These are phyloP conservation scores for Spathaspora hagerdaliae DNA, from an alignment of 805 yeast genomes.

Conservation along the genomic window DNA sequence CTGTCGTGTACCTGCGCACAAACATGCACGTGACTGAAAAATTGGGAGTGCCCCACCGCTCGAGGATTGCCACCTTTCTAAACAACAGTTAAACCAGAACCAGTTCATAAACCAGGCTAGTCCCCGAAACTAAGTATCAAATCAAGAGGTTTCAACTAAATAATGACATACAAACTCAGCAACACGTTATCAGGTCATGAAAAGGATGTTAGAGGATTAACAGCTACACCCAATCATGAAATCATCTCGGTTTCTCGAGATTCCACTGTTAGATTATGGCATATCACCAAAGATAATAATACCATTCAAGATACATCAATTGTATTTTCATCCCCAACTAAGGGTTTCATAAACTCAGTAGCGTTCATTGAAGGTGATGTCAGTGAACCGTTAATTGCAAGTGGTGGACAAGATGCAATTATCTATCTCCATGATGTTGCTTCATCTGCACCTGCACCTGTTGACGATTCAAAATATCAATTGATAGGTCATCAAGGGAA, in stretches of 20 bases:
- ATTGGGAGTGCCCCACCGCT: too few relatives aligned
- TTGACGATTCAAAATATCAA: slow-evolving; percentile 25
- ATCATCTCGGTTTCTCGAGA: slow-evolving; percentile 82
- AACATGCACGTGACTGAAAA: too few relatives aligned
- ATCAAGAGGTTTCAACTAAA: too few relatives aligned
- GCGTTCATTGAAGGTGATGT: slow-evolving; percentile 36
- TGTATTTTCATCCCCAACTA: slow-evolving; percentile 44
- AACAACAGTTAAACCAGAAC: too few relatives aligned
- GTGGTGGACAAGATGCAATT: slow-evolving; percentile 67
- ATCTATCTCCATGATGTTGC: slow-evolving; percentile 41
- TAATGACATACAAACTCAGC: slow-evolving; percentile 47
- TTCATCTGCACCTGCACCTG: slow-evolving; percentile 10
- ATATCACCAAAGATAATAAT: slow-evolving; percentile 32
- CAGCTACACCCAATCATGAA: slow-evolving; percentile 27
- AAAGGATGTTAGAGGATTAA: slow-evolving; percentile 73
- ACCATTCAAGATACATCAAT: slow-evolving; percentile 37
- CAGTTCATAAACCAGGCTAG: too few relatives aligned
- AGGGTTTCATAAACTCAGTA: slow-evolving; percentile 65
- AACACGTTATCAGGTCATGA: slow-evolving; percentile 69
- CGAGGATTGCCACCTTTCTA: too few relatives aligned
- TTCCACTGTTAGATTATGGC: slow-evolving; percentile 69
- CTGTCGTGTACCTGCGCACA: too few relatives aligned
- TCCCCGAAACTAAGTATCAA: too few relatives aligned
- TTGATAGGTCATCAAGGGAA: slow-evolving; percentile 76
- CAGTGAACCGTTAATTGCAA: slow-evolving; percentile 37